These are phyloP conservation scores for Ottelia alismoides DNA, from an alignment of 106 monocot genomes.

Conservation along the genomic window DNA sequence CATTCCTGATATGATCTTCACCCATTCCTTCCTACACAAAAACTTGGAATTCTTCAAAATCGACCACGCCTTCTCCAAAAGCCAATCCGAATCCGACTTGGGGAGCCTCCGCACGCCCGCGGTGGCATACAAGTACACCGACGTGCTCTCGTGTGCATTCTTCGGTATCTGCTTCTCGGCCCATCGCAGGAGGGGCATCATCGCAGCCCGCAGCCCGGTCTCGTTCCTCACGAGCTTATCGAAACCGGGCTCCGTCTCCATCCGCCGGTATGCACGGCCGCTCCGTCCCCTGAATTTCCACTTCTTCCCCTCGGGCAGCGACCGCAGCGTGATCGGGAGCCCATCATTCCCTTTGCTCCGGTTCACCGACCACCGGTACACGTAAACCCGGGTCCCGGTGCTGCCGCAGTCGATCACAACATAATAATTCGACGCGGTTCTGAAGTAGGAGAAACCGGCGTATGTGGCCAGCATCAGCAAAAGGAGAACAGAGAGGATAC, in stretches of 20 bases:
- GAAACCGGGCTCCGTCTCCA: conserved; percentile 91
- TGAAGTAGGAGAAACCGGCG: conserved; percentile 23
- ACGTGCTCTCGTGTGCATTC: conserved; percentile 44
- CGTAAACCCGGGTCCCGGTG: conserved; percentile 83
- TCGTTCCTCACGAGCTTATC: conserved; percentile 71
- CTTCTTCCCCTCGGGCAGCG: conserved; percentile 43
- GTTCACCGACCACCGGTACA: conserved; percentile 31
- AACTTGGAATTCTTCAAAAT: conserved; percentile 82
- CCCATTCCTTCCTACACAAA: conserved; percentile 46
- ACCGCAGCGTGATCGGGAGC: conserved; percentile 53
- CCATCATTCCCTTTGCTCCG: not conserved
- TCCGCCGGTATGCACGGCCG: conserved; percentile 84
- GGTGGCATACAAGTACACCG: conserved; percentile 76
- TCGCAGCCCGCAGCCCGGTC: conserved; percentile 54
- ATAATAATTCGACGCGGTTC: conserved; percentile 35
- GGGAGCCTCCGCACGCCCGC: conserved; percentile 84
- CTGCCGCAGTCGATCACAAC: conserved; percentile 95
- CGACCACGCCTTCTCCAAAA: conserved; percentile 62
- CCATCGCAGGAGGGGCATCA: conserved; percentile 70
- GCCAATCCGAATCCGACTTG: conserved; percentile 61
- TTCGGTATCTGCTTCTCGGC: conserved; percentile 81
- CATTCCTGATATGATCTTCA: conserved; percentile 70
- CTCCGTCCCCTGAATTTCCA: conserved; percentile 24
- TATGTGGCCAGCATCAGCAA: conserved; percentile 25
- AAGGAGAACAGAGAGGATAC: conserved; percentile 22